Evolutionary conservation across 352 stramenopile genomes (phyloP).

Genomic region (Plasmopara muralis): DNA sequence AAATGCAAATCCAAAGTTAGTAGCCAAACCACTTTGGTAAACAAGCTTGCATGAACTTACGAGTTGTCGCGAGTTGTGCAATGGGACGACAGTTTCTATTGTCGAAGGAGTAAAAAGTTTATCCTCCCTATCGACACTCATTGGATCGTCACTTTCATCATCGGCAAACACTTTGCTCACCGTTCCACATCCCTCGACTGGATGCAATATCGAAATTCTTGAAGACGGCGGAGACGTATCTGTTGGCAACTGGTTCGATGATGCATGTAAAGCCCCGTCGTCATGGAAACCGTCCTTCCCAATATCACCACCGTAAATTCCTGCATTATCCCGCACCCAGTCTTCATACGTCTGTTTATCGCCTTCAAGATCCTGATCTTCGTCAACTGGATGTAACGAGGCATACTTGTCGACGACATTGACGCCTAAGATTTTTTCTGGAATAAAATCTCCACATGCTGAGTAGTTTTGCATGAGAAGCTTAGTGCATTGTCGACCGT

Average conservation of each 20-base stretch:
- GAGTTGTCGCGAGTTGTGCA: conserved; percentile 60
- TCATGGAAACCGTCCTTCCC: conserved; percentile 4
- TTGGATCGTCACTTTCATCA: conserved; percentile 31
- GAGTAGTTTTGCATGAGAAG: conserved; percentile 86
- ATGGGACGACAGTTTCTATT: conserved; percentile 66
- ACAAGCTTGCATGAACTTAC: conserved; percentile 24
- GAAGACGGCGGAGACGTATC: conserved; percentile 7
- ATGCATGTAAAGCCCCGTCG: conserved; percentile 11
- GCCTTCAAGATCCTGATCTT: conserved; percentile 24
- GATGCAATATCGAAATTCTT: conserved; percentile 1
- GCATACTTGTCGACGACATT: conserved; percentile 77
- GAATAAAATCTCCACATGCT: conserved; percentile 80
- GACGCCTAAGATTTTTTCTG: conserved; percentile 79
- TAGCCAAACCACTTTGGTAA: not conserved
- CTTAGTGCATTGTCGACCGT: conserved; percentile 81
- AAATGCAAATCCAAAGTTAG: conserved; percentile 3
- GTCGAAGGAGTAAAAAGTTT: conserved; percentile 63
- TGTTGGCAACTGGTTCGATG: conserved; percentile 9
- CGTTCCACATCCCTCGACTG: conserved; percentile 14
- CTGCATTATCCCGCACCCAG: conserved; percentile 40
- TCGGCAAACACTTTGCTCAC: conserved; percentile 28
- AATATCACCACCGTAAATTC: conserved; percentile 15
- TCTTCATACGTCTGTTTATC: conserved; percentile 54
- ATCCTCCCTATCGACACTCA: conserved; percentile 31
- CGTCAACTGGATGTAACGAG: conserved; percentile 59